Conservation (phyloP, 2,329 filamentous ascomycete species). For the Ampelomyces quisqualis region DNA sequence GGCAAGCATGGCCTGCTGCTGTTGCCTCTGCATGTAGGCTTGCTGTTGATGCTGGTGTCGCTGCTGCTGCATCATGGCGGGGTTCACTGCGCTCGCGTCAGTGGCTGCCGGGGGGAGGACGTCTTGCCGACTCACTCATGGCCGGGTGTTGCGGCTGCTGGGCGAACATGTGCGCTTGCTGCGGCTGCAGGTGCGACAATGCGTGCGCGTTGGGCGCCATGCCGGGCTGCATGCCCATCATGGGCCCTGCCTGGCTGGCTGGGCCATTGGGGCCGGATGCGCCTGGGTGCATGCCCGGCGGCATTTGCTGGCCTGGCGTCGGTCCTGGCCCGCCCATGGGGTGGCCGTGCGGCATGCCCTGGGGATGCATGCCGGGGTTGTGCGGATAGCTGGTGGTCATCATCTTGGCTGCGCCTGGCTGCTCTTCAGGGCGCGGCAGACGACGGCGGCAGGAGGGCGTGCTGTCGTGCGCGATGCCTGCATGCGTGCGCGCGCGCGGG, state of each 20-base stretch:
- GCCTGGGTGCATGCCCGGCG: slow-evolving; percentile 69
- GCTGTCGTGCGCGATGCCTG: slow-evolving; percentile 15
- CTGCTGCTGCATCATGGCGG: slow-evolving; percentile 46
- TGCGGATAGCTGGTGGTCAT: slow-evolving; percentile 68
- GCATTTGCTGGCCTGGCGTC: slow-evolving; percentile 69
- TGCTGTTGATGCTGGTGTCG: slow-evolving; percentile 48
- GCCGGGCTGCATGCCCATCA: slow-evolving; percentile 78
- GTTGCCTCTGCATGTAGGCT: slow-evolving; percentile 51
- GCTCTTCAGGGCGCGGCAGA: slow-evolving; percentile 16
- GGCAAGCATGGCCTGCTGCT: slow-evolving; percentile 56
- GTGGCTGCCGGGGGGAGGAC: slow-evolving; percentile 1
- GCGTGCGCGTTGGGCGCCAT: slow-evolving; percentile 65
- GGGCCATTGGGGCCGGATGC: slow-evolving; percentile 69
- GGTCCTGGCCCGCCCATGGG: slow-evolving; percentile 68
- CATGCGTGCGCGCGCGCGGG: slow-evolving; percentile 15
- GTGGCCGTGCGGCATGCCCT: slow-evolving; percentile 65
- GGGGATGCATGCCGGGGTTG: slow-evolving; percentile 72
- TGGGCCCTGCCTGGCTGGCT: slow-evolving; percentile 67
- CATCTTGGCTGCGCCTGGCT: slow-evolving; percentile 53
- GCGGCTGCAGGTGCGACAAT: slow-evolving; percentile 69
- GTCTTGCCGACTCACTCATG: slow-evolving; percentile 39
- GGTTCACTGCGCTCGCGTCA: slow-evolving; percentile 37
- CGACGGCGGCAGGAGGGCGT: slow-evolving; percentile 3
- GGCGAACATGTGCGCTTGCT: slow-evolving; percentile 59
- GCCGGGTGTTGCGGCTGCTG: slow-evolving; percentile 46